These are phyloP conservation scores for Leishmania major DNA, from an alignment of 208 protist species.

Conservation along the genomic window DNA sequence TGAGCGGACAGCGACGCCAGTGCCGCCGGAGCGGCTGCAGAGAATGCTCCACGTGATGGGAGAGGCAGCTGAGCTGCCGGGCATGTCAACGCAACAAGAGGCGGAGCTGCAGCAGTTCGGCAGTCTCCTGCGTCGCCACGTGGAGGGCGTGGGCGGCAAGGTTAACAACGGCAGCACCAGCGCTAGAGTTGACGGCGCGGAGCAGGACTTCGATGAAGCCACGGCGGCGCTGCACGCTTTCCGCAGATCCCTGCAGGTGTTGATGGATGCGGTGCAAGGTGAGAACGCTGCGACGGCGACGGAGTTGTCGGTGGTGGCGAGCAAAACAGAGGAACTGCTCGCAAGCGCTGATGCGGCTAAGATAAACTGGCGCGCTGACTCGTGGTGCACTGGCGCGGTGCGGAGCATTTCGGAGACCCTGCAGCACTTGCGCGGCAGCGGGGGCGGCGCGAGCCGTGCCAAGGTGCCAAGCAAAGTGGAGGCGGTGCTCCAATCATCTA, in stretches of 20 bases:
- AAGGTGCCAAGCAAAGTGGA: constrained; percentile 22
- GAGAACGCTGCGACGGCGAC: background rate
- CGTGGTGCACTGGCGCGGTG: constrained; percentile 7
- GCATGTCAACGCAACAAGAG: constrained; percentile 10
- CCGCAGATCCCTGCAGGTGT: constrained; percentile 21
- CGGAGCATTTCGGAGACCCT: constrained; percentile 15
- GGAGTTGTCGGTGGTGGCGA: constrained; percentile 18
- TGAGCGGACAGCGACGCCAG: constrained; percentile 8
- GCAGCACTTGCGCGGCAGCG: constrained; percentile 8
- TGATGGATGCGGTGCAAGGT: constrained; percentile 14
- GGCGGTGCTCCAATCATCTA: constrained; percentile 21
- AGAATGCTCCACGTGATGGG: constrained; percentile 21
- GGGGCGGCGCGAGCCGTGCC: background rate
- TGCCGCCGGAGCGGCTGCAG: constrained; percentile 33
- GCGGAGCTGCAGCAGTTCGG: constrained; percentile 16
- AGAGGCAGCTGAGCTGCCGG: constrained; percentile 1
- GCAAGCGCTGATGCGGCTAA: constrained; percentile 16
- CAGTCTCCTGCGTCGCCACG: constrained; percentile 9
- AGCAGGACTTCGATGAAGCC: background rate
- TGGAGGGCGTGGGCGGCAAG: background rate
- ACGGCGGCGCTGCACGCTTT: constrained; percentile 12
- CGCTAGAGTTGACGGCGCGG: background rate
- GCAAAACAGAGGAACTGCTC: constrained; percentile 28
- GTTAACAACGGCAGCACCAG: background rate
- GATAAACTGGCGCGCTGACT: constrained; percentile 26